phyloP scores from a whole-genome alignment of 306 rosid genomes.

The Nissolia schottii region DNA sequence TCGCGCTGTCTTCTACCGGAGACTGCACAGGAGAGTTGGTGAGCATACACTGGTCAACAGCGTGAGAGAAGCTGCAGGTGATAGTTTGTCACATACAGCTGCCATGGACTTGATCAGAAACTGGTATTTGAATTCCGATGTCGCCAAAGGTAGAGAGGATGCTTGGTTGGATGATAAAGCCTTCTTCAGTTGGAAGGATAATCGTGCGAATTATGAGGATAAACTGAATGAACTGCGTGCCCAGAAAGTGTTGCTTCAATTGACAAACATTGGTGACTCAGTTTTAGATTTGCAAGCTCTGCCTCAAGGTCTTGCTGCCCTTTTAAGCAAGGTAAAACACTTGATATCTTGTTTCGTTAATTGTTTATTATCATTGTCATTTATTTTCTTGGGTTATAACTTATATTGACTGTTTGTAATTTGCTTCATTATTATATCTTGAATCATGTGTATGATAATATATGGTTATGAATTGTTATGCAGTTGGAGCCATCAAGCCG shows the following conservation, averaged over 20 bases:
- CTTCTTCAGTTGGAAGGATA: slow-evolving; percentile 85
- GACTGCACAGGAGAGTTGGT: slow-evolving; percentile 73
- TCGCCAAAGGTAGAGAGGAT: slow-evolving; percentile 45
- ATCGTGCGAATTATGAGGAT: slow-evolving; percentile 55
- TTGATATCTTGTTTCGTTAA: background rate
- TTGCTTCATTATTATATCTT: background rate
- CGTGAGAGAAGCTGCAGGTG: slow-evolving; percentile 79
- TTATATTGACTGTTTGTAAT: background rate
- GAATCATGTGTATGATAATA: slow-evolving; percentile 10
- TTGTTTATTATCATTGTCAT: background rate
- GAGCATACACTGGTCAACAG: slow-evolving; percentile 73
- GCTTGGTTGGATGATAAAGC: slow-evolving; percentile 76
- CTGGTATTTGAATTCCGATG: slow-evolving; percentile 67
- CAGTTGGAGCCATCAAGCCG: slow-evolving; percentile 81
- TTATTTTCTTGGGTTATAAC: background rate
- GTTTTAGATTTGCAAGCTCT: slow-evolving; percentile 73
- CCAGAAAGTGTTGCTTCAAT: slow-evolving; percentile 72
- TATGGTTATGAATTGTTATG: slow-evolving; percentile 26
- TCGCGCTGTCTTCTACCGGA: slow-evolving; percentile 70
- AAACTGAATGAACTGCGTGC: slow-evolving; percentile 80
- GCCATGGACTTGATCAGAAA: slow-evolving; percentile 58
- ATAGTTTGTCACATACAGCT: slow-evolving; percentile 59
- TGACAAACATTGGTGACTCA: slow-evolving; percentile 68
- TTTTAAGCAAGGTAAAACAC: slow-evolving; percentile 78
- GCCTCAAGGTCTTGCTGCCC: slow-evolving; percentile 90